These are phyloP conservation scores for Chenopodium album DNA, from an alignment of 148 eudicot species.

Conservation along the genomic window DNA sequence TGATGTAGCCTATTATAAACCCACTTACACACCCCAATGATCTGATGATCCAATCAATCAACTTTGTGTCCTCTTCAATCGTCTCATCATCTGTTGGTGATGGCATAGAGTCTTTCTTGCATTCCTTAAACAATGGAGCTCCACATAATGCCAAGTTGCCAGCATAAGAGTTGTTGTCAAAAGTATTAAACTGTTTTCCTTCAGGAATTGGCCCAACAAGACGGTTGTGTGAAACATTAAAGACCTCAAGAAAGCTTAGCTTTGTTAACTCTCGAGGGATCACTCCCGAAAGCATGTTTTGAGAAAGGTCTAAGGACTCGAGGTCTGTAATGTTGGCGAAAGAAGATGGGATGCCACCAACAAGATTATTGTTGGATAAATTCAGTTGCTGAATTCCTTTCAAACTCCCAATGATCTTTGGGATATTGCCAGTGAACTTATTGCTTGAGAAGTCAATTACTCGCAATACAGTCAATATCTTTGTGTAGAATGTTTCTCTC, in stretches of 20 bases:
- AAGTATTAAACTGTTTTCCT: background rate
- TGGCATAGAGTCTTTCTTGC: constrained; percentile 1
- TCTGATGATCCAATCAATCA: constrained; percentile 32
- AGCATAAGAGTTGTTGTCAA: constrained; percentile 11
- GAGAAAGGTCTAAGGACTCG: background rate
- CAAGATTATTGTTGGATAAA: background rate
- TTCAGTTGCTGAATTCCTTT: background rate
- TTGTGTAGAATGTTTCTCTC: background rate
- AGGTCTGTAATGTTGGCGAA: background rate
- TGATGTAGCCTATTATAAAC: constrained; percentile 20
- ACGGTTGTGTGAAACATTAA: background rate
- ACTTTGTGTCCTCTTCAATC: background rate
- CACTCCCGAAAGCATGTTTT: background rate
- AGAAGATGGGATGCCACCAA: background rate
- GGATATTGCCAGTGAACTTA: background rate
- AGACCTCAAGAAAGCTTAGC: background rate
- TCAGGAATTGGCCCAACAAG: background rate
- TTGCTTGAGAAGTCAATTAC: constrained; percentile 33
- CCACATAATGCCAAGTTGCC: constrained; percentile 39
- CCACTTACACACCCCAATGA: constrained; percentile 31
- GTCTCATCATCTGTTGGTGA: background rate
- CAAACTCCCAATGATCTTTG: background rate
- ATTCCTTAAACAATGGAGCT: constrained; percentile 25
- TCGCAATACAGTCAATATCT: constrained; percentile 13
- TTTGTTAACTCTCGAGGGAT: background rate